Evolutionary conservation across 176 grass and related monocot genomes (phyloP).

Genomic region (Triticum turgidum): DNA sequence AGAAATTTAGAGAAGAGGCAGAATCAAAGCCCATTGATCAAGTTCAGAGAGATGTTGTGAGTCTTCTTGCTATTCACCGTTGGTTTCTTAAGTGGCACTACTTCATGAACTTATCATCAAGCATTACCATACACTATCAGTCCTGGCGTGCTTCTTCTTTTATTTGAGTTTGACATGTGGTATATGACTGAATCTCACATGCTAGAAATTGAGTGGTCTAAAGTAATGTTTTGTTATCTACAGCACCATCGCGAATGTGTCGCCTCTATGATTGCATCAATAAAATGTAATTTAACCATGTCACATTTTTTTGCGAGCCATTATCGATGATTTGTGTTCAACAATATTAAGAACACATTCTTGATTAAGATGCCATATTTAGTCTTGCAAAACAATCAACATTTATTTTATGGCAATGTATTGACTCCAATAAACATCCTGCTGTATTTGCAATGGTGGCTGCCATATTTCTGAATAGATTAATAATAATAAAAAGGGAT

Average conservation of each 20-base stretch:
- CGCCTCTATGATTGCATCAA: background rate
- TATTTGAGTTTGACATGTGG: slow-evolving; percentile 3
- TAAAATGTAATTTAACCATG: background rate
- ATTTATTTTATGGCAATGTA: slow-evolving; percentile 1
- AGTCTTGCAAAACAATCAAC: background rate
- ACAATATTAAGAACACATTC: background rate
- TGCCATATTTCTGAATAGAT: slow-evolving; percentile 7
- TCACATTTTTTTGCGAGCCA: background rate
- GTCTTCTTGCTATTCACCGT: slow-evolving; percentile 34
- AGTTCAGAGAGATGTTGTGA: slow-evolving; percentile 88
- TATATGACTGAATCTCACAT: slow-evolving; percentile 5
- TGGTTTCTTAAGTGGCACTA: slow-evolving; percentile 17
- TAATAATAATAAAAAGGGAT: background rate
- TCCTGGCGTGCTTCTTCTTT: background rate
- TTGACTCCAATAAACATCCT: background rate
- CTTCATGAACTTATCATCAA: slow-evolving; percentile 13
- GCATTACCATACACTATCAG: slow-evolving; percentile 11
- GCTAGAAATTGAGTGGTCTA: background rate
- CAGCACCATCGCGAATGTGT: slow-evolving; percentile 2
- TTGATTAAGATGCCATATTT: background rate
- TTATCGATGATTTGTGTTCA: background rate
- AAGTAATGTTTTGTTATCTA: slow-evolving; percentile 2
- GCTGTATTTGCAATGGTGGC: background rate
- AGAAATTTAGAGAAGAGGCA: slow-evolving; percentile 87
- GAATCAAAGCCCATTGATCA: slow-evolving; percentile 62